Conservation (phyloP, 1,284 basidiomycete genomes). For the Pseudozyma hubeiensis region DNA sequence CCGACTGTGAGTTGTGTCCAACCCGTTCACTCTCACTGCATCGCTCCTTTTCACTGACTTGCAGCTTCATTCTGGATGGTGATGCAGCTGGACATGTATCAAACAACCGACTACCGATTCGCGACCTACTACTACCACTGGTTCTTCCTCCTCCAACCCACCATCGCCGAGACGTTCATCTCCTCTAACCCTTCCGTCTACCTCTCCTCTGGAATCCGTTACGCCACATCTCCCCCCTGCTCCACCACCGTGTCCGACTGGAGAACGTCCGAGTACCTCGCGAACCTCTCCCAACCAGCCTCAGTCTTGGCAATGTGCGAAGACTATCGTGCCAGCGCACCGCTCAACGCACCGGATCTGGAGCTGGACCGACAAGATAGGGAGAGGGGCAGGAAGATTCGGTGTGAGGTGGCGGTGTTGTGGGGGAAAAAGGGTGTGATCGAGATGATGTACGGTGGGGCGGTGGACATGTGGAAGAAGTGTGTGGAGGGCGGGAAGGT, state of each 20-base stretch:
- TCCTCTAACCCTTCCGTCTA: conserved; percentile 65
- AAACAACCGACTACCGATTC: conserved; percentile 64
- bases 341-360: conserved; percentile 64
- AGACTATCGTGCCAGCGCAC: conserved; percentile 69
- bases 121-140: conserved; percentile 67
- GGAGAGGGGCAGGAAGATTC: conserved; percentile 58
- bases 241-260: conserved; percentile 9
- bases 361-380: conserved; percentile 66
- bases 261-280: conserved; percentile 15
- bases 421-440: conserved; percentile 69
- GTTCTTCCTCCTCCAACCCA: conserved; percentile 70
- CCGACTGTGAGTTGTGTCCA: conserved; percentile 38
- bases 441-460: conserved; percentile 54
- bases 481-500: conserved; percentile 51
- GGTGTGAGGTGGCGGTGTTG: conserved; percentile 57
- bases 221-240: neutral
- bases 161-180: conserved; percentile 69
- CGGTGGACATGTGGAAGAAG: conserved; percentile 64
- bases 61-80: no score
- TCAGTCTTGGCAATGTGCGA: conserved; percentile 63
- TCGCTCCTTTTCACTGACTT: no score
- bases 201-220: conserved; percentile 38
- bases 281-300: conserved; percentile 16
- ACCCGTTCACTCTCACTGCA: no score
- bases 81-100: conserved; percentile 67